Evolutionary conservation across 768 basidiomycete species (phyloP).

Genomic region (Gymnopilus dilepis): DNA sequence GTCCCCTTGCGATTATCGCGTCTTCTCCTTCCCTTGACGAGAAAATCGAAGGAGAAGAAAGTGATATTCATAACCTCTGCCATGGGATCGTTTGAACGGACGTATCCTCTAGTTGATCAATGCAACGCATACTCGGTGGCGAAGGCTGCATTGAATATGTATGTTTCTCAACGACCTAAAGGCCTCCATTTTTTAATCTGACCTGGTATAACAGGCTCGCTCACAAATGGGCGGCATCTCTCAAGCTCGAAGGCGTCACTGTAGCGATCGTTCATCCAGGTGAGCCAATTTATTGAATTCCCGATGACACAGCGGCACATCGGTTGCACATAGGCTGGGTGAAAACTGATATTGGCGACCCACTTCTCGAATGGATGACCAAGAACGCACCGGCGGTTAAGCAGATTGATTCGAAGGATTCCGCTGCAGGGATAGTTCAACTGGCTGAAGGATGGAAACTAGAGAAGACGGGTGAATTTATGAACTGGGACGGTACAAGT

Average conservation of each 20-base stretch:
- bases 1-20: background rate
- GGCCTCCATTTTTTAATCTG: no score
- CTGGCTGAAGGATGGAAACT: background rate
- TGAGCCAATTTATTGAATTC: no score
- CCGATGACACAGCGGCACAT: no score
- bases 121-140: background rate
- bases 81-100: background rate
- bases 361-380: background rate
- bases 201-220: background rate
- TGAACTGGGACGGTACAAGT: background rate
- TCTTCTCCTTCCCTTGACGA: background rate
- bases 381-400: background rate
- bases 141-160: background rate
- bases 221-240: background rate
- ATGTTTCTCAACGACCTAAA: background rate
- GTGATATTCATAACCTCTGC: background rate
- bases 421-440: background rate
- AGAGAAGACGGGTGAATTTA: background rate
- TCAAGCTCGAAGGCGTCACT: background rate
- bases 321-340: background rate
- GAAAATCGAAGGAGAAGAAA: background rate
- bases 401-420: background rate
- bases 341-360: background rate
- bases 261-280: background rate
- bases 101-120: background rate